Conservation (phyloP, 208 protist genomes). For the Leishmania lainsoni region DNA sequence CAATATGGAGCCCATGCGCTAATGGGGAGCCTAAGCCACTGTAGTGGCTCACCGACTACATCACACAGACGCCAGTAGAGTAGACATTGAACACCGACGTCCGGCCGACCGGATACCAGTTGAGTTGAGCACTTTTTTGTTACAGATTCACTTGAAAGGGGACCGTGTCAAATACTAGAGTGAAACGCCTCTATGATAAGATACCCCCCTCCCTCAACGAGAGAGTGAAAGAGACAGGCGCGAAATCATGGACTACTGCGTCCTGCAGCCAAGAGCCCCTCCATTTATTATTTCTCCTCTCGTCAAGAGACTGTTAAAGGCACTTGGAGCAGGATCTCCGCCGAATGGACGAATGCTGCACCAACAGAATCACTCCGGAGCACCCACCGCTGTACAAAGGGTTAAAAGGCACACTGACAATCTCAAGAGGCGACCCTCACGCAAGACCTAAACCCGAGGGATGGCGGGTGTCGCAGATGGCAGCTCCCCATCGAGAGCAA, state of each 20-base stretch:
- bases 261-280: background rate
- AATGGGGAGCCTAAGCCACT: background rate
- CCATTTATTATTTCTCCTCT: background rate
- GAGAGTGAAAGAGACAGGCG: background rate
- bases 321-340: background rate
- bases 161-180: background rate
- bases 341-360: background rate
- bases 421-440: background rate
- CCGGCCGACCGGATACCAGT: background rate
- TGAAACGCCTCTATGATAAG: background rate
- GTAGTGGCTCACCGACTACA: background rate
- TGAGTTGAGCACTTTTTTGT: background rate
- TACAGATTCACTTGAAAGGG: background rate
- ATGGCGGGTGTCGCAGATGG: background rate
- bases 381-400: background rate
- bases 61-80: background rate
- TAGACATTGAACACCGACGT: background rate
- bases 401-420: background rate
- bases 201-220: constrained; percentile 1
- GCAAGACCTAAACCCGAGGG: background rate
- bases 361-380: background rate
- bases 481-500: too few species aligned
- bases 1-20: background rate
- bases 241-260: background rate
- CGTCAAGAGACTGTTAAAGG: background rate